Conservation (phyloP, 2,329 filamentous ascomycete species). For the Ophiocordyceps unilateralis region DNA sequence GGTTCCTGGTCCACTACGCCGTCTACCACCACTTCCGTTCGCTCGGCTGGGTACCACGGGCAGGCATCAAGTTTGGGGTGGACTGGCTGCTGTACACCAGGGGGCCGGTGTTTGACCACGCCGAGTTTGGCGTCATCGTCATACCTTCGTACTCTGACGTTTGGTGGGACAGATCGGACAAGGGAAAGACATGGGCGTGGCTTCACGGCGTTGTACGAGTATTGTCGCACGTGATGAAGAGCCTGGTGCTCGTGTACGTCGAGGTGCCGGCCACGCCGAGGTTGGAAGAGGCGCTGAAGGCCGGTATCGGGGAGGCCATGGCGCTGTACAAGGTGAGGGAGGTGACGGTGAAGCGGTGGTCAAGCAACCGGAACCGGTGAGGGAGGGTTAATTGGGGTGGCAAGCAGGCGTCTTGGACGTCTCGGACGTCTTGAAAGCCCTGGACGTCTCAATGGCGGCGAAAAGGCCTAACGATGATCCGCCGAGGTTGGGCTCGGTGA, state of each 20-base stretch:
- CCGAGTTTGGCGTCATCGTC: constrained; percentile 77
- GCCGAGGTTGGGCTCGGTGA: too few relatives aligned
- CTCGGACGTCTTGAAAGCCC: too few relatives aligned
- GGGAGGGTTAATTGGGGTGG: too few relatives aligned
- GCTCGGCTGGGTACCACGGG: constrained; percentile 82
- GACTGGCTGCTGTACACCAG: constrained; percentile 91
- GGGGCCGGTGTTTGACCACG: constrained; percentile 86
- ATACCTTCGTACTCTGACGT: constrained; percentile 64
- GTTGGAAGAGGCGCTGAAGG: constrained; percentile 22
- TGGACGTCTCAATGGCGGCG: neutral
- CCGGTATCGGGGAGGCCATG: constrained; percentile 46
- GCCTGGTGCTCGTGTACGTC: constrained; percentile 74
- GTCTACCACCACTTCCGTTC: constrained; percentile 95
- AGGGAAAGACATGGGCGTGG: constrained; percentile 55
- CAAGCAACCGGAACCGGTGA: constrained; percentile 54
- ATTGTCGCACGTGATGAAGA: constrained; percentile 80
- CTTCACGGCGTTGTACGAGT: constrained; percentile 82
- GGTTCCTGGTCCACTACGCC: constrained; percentile 72
- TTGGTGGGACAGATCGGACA: constrained; percentile 49
- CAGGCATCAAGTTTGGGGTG: constrained; percentile 85
- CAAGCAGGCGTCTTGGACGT: too few relatives aligned
- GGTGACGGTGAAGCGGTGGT: constrained; percentile 68
- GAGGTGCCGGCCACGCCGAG: constrained; percentile 60
- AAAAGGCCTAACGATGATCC: neutral
- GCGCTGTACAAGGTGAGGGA: constrained; percentile 62